Evolutionary conservation across 2,329 filamentous ascomycete genomes (phyloP), one percentile per base, ranked within the genome.

Genomic region (Myotisia sp.): DNA sequence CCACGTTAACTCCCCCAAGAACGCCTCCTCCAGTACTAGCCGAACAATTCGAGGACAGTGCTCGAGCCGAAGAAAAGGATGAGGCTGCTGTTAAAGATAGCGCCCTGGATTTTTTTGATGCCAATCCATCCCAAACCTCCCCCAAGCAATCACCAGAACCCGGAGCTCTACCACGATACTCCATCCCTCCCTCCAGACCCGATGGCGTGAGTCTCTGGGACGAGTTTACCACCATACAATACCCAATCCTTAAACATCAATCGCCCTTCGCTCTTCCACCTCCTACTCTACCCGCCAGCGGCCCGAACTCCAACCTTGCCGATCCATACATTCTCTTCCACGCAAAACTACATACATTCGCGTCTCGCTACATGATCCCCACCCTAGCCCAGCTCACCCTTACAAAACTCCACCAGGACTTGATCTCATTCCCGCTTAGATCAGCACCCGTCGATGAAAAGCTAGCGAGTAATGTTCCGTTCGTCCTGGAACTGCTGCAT

Each of bases 341-440:
- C 26, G 58, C 58, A n/a, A 60, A 61, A 44, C 39, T 61, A 29
- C 60, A 61, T 39, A 53, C 59, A 37, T 60, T 60, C 36, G 56
- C 57, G n/a, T 56, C 55, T 2, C 53, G 54, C 31, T 61, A 57
- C 43, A 44, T 60, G 27, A 56, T 60, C 36, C 53, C 55, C 3
- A 52, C 51, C 9, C 50, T 61, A 17, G 55, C 55, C 2, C 54
- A 59, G 35, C 47, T 60, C 20, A 56, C 55, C 40, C 51, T 60
- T 4, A 50, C 51, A 31, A 60, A 60, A 41, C 44, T 61, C 3
- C 58, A 61, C 31, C 40, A 42, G 3, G 55, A 59, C 32, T 50
- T 61, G 2, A 28, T 57, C 22, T 41, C 46, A 16, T 46, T 60
- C 18, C 42, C 47, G 1, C 50, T 58, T 21, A 29, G 23, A 13